Percentiles rank a stretch among this genome's conserved stretches.
Conservation (phyloP, 2,329 filamentous ascomycete genomes). For the Elsinoe batatas region DNA sequence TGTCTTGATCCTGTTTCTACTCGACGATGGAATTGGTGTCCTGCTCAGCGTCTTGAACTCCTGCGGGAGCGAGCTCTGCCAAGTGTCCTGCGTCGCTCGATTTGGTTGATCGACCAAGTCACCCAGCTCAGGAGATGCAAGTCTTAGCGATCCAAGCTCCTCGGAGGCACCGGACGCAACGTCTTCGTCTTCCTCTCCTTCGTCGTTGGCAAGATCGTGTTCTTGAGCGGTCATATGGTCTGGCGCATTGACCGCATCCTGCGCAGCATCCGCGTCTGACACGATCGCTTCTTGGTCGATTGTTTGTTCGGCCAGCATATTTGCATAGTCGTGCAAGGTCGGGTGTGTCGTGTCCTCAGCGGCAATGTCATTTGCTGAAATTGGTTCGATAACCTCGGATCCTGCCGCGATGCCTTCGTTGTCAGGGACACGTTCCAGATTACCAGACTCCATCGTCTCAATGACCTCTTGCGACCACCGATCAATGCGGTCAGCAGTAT, state of each 20-base stretch:
- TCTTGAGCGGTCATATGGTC: no score
- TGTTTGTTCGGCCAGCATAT: no score
- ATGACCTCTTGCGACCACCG: neutral
- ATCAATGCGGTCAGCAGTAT: neutral
- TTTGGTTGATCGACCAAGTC: neutral
- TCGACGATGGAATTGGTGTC: neutral
- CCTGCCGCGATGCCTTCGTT: neutral
- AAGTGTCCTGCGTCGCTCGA: neutral
- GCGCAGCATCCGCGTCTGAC: no score
- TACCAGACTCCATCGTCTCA: neutral
- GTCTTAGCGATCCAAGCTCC: neutral
- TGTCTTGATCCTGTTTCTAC: constrained; percentile 1
- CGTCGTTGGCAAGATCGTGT: neutral
- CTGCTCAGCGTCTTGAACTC: neutral
- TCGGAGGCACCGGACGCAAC: neutral
- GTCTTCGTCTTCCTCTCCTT: neutral
- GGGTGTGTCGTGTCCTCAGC: no score
- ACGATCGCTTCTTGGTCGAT: no score
- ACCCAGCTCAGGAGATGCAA: constrained; percentile 6
- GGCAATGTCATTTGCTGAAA: no score
- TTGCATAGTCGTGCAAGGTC: no score
- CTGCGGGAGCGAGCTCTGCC: neutral
- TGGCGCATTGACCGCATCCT: no score
- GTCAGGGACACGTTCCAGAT: neutral
- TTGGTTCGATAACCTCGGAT: neutral